Percentiles rank a stretch among this genome's conserved stretches.
These are phyloP conservation scores for Eutypa lata DNA, from an alignment of 2,329 filamentous ascomycete genomes.

Conservation along the genomic window DNA sequence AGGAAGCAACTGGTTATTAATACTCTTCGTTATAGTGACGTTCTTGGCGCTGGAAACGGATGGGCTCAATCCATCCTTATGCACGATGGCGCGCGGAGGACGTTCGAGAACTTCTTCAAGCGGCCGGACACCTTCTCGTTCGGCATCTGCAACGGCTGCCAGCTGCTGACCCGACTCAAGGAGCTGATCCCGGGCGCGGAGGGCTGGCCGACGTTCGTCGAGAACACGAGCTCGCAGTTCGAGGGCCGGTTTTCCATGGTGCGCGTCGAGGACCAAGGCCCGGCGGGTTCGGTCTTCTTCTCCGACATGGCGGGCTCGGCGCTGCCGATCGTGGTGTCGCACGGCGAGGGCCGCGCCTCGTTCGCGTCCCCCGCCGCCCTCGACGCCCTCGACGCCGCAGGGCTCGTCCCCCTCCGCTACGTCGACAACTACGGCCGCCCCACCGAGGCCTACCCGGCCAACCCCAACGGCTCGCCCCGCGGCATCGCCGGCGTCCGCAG, in stretches of 20 bases:
- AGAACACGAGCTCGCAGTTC: constrained; percentile 84
- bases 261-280: constrained; percentile 62
- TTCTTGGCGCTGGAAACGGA: constrained; percentile 89
- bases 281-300: constrained; percentile 75
- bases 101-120: constrained; percentile 83
- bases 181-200: constrained; percentile 81
- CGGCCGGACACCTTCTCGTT: constrained; percentile 87
- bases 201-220: constrained; percentile 81
- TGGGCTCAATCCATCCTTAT: constrained; percentile 94
- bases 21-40: constrained; percentile 35
- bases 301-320: constrained; percentile 80
- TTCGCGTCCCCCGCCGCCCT: constrained; percentile 57
- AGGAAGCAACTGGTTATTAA: neutral
- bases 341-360: constrained; percentile 83
- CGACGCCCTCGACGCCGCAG: constrained; percentile 57
- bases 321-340: constrained; percentile 82
- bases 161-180: constrained; percentile 84
- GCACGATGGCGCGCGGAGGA: constrained; percentile 70
- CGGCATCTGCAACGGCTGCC: constrained; percentile 96
- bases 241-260: constrained; percentile 88
- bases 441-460: constrained; percentile 42
- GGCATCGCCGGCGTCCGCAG: constrained; percentile 76
- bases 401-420: constrained; percentile 76
- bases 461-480: constrained; percentile 80
- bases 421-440: constrained; percentile 71